Percentiles rank a stretch among this genome's conserved stretches.
Evolutionary conservation across 345 rosid genomes (phyloP).

Genomic region (Murraya koenigii): DNA sequence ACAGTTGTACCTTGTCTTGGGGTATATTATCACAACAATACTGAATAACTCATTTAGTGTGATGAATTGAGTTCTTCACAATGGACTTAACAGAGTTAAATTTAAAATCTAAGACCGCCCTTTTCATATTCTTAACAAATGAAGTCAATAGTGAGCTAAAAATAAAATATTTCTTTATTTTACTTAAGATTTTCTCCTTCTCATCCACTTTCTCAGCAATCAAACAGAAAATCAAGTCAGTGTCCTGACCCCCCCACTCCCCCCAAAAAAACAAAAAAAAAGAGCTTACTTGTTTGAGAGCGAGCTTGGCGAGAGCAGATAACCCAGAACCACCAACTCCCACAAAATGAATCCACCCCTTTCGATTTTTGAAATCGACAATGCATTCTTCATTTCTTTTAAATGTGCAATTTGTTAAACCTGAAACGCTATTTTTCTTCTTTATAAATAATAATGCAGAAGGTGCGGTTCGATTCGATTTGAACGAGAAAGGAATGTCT

Average conservation of each 20-base stretch:
- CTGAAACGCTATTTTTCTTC: slow-evolving; percentile 7
- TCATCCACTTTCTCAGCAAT: background rate
- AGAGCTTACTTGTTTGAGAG: slow-evolving; percentile 29
- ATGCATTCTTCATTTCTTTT: background rate
- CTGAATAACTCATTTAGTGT: background rate
- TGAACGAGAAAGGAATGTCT: background rate
- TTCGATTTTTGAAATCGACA: slow-evolving; percentile 12
- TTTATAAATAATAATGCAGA: background rate
- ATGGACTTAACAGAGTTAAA: background rate
- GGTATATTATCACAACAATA: background rate
- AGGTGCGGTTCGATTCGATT: background rate
- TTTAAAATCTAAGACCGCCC: background rate
- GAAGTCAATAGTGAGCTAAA: background rate
- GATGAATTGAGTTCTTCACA: background rate
- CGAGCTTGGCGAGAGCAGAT: slow-evolving; percentile 35
- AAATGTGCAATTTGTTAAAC: background rate
- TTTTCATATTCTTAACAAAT: background rate
- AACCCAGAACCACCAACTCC: slow-evolving; percentile 37
- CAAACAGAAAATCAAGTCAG: background rate
- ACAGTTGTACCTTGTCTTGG: too few species aligned
- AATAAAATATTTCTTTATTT: background rate
- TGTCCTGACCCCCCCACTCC: background rate
- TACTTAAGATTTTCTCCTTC: background rate
- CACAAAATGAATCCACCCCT: slow-evolving; percentile 32
- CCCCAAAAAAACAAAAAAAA: background rate